Evolutionary conservation across 331 rosid species (phyloP).

Genomic region (Malus hybrid): DNA sequence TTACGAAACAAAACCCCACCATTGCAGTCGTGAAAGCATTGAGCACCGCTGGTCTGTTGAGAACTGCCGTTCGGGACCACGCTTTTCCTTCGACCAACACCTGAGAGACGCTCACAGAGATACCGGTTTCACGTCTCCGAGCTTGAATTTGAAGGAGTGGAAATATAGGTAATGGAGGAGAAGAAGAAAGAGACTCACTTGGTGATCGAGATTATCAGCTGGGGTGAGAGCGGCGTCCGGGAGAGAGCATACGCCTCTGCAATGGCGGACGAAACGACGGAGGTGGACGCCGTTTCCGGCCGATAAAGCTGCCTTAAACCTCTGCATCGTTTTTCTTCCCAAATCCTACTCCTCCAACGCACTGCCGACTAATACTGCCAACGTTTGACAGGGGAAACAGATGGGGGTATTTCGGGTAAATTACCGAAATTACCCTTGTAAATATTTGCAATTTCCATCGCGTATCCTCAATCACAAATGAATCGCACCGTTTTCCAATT

Average conservation of each 20-base stretch:
- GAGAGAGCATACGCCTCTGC: conserved; percentile 31
- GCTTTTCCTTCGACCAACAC: conserved; percentile 61
- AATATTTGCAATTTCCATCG: too few relatives aligned
- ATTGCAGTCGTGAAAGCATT: conserved; percentile 54
- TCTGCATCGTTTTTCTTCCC: conserved; percentile 14
- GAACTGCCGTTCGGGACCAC: conserved; percentile 63
- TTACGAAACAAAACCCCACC: conserved; percentile 30
- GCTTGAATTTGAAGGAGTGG: neutral
- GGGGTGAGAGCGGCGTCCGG: conserved; percentile 2
- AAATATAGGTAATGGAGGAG: neutral
- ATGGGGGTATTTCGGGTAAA: too few relatives aligned
- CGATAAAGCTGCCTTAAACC: conserved; percentile 27
- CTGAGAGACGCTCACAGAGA: conserved; percentile 14
- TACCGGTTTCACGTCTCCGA: neutral
- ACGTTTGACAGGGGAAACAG: too few relatives aligned
- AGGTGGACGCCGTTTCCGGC: conserved; percentile 11
- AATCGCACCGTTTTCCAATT: too few relatives aligned
- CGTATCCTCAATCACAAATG: too few relatives aligned
- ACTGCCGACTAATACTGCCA: too few relatives aligned
- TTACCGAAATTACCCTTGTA: too few relatives aligned
- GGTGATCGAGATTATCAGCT: conserved; percentile 26
- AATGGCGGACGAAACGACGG: conserved; percentile 5
- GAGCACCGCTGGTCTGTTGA: conserved; percentile 68
- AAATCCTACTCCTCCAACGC: neutral
- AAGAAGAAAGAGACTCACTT: conserved; percentile 15